A percentile compares a stretch with the other conserved stretches of the same genome.
phyloP scores from a whole-genome alignment of 2,329 filamentous ascomycete species.

The Nemania sp. region DNA sequence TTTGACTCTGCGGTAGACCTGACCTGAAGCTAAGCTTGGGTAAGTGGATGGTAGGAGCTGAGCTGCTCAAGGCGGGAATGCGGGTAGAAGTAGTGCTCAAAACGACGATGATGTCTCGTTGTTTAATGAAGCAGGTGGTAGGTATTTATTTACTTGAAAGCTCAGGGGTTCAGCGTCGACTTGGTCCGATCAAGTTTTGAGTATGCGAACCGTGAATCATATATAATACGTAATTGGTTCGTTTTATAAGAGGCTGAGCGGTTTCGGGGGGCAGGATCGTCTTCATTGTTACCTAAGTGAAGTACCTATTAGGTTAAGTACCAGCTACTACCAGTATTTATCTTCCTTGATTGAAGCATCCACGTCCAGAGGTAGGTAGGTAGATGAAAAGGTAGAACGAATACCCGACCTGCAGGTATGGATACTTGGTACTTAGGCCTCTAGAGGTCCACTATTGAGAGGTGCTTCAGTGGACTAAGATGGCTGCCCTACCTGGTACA shows the following conservation, averaged over 20 bases:
- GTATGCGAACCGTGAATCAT: too few species aligned
- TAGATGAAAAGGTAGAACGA: not conserved
- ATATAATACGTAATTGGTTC: conserved; percentile 13
- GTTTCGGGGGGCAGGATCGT: not conserved
- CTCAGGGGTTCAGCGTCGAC: conserved; percentile 2
- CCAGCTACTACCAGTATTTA: not conserved
- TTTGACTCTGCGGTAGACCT: too few species aligned
- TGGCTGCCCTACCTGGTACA: conserved; percentile 8
- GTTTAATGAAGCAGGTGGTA: too few species aligned
- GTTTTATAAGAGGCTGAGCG: not conserved
- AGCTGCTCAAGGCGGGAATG: not conserved
- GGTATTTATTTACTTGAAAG: not conserved
- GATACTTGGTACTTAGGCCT: too few species aligned
- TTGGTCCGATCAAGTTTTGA: not conserved
- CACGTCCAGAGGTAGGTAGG: not conserved
- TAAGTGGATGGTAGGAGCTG: too few species aligned
- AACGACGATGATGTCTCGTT: not conserved
- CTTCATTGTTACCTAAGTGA: too few species aligned
- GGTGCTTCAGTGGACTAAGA: conserved; percentile 23
- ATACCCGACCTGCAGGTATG: conserved; percentile 9
- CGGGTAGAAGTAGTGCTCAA: not conserved
- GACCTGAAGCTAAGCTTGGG: not conserved
- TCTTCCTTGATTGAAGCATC: too few species aligned
- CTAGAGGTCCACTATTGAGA: conserved; percentile 31
- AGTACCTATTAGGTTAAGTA: too few species aligned